Conservation (phyloP, 2,329 filamentous ascomycete genomes). For the Fusarium udum region DNA sequence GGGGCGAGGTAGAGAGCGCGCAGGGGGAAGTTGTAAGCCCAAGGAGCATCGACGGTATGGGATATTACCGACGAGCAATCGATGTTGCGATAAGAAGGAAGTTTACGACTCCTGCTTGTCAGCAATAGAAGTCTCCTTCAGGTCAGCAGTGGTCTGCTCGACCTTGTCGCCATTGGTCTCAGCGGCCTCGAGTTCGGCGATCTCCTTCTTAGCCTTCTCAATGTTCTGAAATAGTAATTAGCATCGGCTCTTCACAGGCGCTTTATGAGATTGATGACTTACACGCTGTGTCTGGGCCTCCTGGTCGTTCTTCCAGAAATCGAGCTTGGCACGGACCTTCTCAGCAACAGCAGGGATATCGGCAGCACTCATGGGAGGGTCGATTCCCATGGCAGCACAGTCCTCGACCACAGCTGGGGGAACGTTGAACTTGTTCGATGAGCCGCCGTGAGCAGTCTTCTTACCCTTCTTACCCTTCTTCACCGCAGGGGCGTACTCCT, state of each 20-base stretch:
- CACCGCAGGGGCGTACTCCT: constrained; percentile 82
- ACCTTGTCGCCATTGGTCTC: constrained; percentile 63
- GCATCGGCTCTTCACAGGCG: constrained; percentile 11
- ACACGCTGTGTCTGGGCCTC: constrained; percentile 89
- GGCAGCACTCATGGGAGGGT: constrained; percentile 85
- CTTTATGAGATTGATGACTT: constrained; percentile 51
- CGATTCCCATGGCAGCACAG: constrained; percentile 82
- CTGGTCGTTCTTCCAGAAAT: constrained; percentile 91
- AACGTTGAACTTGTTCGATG: constrained; percentile 76
- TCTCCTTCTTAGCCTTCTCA: constrained; percentile 94
- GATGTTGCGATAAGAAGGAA: neutral
- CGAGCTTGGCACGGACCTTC: constrained; percentile 92
- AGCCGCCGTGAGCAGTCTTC: constrained; percentile 61
- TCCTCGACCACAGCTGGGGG: constrained; percentile 93
- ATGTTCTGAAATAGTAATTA: constrained; percentile 76
- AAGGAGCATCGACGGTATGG: constrained; percentile 19
- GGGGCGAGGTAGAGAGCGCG: neutral
- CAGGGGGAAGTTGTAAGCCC: constrained; percentile 10
- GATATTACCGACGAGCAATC: constrained; percentile 21
- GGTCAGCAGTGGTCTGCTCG: constrained; percentile 61
- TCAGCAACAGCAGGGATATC: constrained; percentile 84
- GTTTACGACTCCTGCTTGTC: constrained; percentile 61
- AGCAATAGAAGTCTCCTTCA: constrained; percentile 62
- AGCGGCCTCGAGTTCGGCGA: constrained; percentile 80
- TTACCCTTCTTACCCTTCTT: constrained; percentile 92